These are phyloP conservation scores for Rhodamnia rubescens DNA, from an alignment of 345 rosid species.

Conservation along the genomic window DNA sequence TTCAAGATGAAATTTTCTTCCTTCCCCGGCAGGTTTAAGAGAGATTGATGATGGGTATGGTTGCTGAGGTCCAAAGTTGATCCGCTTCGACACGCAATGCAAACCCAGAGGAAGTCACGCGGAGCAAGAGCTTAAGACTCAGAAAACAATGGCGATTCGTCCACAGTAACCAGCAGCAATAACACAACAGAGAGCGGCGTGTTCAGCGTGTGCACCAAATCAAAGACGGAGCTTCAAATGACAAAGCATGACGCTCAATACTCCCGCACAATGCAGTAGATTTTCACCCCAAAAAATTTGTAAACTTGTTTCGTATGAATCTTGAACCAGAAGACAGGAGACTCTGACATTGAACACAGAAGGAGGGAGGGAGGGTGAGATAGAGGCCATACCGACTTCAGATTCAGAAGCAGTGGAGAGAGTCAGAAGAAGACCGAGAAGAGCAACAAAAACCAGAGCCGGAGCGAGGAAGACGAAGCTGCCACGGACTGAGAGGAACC, in stretches of 20 bases:
- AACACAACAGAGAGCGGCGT: not conserved
- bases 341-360: not conserved
- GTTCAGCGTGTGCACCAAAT: not conserved
- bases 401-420: constrained; percentile 4
- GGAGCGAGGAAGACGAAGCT: not conserved
- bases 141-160: not conserved
- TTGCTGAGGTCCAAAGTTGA: not conserved
- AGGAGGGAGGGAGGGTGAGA: not conserved
- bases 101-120: not conserved
- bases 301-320: not conserved
- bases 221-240: not conserved
- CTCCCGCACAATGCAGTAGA: not conserved
- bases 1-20: not conserved
- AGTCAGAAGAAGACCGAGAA: not conserved
- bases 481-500: not conserved
- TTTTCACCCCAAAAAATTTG: not conserved
- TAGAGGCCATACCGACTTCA: constrained; percentile 20
- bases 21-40: not conserved
- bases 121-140: not conserved
- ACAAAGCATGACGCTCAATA: not conserved
- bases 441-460: not conserved
- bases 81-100: not conserved
- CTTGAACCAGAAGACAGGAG: not conserved
- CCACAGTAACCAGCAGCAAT: not conserved
- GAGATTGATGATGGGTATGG: not conserved